A percentile compares a stretch with the other conserved stretches of the same genome.
Conservation (phyloP, 495 filamentous ascomycete genomes). For the Delitschia confertaspora region DNA sequence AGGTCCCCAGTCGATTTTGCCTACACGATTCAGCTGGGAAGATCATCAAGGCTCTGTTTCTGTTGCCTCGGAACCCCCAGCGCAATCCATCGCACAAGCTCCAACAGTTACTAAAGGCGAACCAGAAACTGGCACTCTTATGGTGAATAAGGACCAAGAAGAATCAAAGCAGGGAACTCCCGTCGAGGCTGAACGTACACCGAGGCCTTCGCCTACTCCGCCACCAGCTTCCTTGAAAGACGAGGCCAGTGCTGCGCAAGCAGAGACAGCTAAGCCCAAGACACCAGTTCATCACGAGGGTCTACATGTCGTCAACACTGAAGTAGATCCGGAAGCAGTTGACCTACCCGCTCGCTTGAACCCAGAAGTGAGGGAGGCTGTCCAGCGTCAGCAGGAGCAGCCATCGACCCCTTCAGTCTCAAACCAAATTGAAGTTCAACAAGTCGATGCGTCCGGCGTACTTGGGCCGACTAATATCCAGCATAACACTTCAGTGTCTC, state of each 20-base stretch:
- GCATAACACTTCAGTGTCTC: constrained; percentile 4
- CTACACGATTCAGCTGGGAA: constrained; percentile 36
- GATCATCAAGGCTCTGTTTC: neutral
- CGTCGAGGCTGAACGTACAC: constrained; percentile 1
- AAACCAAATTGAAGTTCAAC: too few species aligned
- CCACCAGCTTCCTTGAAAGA: constrained; percentile 11
- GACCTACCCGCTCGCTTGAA: constrained; percentile 23
- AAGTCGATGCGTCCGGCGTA: too few species aligned
- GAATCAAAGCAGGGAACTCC: too few species aligned
- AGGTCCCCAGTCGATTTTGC: constrained; percentile 7
- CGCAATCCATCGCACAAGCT: neutral
- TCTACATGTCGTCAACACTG: constrained; percentile 27
- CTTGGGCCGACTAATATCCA: too few species aligned
- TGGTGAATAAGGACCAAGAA: too few species aligned
- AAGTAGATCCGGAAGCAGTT: constrained; percentile 23
- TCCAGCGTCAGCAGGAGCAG: too few species aligned
- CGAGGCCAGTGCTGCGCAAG: neutral
- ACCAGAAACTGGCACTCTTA: constrained; percentile 5
- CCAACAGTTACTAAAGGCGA: neutral
- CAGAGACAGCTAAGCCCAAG: constrained; percentile 1
- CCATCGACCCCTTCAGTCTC: too few species aligned
- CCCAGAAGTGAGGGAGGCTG: constrained; percentile 9
- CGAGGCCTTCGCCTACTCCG: constrained; percentile 15
- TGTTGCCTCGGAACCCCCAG: constrained; percentile 1
- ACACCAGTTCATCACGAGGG: constrained; percentile 2